phyloP scores from a whole-genome alignment of 1,139 yeast species.

The Diutina mesorugosa region DNA sequence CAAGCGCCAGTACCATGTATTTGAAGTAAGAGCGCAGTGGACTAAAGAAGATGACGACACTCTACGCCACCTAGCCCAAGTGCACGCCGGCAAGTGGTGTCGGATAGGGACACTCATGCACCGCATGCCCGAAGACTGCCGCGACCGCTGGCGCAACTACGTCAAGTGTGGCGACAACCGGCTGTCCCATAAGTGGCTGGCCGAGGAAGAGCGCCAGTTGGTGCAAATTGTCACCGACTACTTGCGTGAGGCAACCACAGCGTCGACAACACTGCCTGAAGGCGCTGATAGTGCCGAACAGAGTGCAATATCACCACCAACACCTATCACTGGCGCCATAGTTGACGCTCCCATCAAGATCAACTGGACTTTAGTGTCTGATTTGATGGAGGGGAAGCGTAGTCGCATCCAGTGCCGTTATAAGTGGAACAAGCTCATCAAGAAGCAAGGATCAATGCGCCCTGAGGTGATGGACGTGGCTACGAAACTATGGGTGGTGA shows the following conservation, averaged over 20 bases:
- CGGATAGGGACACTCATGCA: conserved; percentile 64
- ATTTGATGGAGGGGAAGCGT: conserved; percentile 75
- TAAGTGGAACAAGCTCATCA: conserved; percentile 77
- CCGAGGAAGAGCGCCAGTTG: conserved; percentile 55
- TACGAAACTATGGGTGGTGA: conserved; percentile 45
- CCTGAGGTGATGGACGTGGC: conserved; percentile 35
- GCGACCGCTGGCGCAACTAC: conserved; percentile 93
- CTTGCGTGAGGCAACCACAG: not conserved
- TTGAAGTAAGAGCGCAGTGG: conserved; percentile 85
- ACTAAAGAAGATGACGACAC: conserved; percentile 63
- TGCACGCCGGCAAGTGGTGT: conserved; percentile 77
- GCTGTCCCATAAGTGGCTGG: conserved; percentile 66
- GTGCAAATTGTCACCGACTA: conserved; percentile 24
- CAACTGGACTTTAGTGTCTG: conserved; percentile 88
- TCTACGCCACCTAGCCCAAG: conserved; percentile 47
- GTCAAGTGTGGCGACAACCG: conserved; percentile 78
- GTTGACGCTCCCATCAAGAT: conserved; percentile 16
- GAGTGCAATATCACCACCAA: conserved; percentile 5
- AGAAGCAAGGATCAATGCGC: conserved; percentile 41
- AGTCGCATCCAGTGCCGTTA: conserved; percentile 90
- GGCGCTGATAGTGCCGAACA: conserved; percentile 3
- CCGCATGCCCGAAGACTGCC: conserved; percentile 95
- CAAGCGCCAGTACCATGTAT: conserved; percentile 76
- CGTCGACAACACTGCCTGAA: not conserved
- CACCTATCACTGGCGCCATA: not conserved